Evolutionary conservation across 495 filamentous ascomycete genomes (phyloP), one percentile per base, ranked within the genome.

Genomic region (Hypoxylon crocopeplum): DNA sequence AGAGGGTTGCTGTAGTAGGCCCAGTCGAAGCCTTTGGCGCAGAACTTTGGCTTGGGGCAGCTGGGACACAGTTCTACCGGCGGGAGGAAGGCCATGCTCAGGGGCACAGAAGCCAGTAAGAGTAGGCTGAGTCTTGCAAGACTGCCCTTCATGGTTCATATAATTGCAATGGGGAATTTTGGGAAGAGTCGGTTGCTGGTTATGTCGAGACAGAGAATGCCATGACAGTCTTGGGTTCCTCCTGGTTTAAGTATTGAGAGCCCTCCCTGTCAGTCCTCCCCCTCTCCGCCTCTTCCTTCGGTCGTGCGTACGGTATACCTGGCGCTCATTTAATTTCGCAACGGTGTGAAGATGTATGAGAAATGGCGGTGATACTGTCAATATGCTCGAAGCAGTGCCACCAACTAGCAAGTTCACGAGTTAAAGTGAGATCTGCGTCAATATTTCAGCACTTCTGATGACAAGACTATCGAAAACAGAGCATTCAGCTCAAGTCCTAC

Each of bases 1-100:
- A 56, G 46, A 5, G 50, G 51, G 46, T 62, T 62, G 10, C 50
- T 53, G 39, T 56, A 56, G 39, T 62, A 62, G 21, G 51, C 59
- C 51, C 50, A 62, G 32, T 62, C 59, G 45, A 44, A 62, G 11
- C 59, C 51, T 1, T 56, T 50, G 38, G 22, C 8, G 25, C 59
- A 62, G 17, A 40, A 51, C 12, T 32, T 15, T 8, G 59, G 59
- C 38, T 62, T 59, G 4, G 48, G 46, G 25, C 54, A 64, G 42
- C 60, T 64, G 11, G 48, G 60, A 15, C 55, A 64, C 10, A 21
- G 21, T 17, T 54, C 30, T 1, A 33, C 7, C 5, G 56, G 46
- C 3, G 55, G 55, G 5, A 64, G 37, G 24, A 48, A 45, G 34
- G 60, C 56, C 4, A 48, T 45, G 20, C 44, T 29, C 19, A 64